A percentile compares a stretch with the other conserved stretches of the same genome.
Evolutionary conservation across 495 filamentous ascomycete species (phyloP).

Genomic region (Aspergillus baeticus): DNA sequence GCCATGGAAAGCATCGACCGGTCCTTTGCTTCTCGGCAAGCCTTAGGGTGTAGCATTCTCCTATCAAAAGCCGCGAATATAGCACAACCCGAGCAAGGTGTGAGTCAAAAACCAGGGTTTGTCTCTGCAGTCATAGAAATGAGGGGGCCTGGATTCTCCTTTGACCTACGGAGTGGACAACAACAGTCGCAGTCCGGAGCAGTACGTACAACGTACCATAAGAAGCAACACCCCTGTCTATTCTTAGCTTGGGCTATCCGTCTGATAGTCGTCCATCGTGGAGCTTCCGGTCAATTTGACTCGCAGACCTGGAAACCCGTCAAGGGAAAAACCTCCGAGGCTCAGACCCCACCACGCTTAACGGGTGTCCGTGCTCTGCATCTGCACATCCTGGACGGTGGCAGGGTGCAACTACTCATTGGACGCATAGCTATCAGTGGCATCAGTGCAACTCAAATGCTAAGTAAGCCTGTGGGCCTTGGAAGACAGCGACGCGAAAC

Average conservation of each 20-base stretch:
- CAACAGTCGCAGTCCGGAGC: background rate
- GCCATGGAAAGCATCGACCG: slow-evolving; percentile 3
- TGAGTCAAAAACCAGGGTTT: background rate
- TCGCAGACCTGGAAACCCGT: background rate
- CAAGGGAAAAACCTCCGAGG: slow-evolving; percentile 3
- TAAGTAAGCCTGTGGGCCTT: background rate
- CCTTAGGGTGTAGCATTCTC: background rate
- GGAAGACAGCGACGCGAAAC: background rate
- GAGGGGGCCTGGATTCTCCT: background rate
- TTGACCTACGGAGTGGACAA: background rate
- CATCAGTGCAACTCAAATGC: background rate
- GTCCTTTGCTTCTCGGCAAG: slow-evolving; percentile 3
- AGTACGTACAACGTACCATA: too few species aligned
- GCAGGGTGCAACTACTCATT: background rate
- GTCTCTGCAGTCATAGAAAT: background rate
- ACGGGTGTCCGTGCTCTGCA: slow-evolving; percentile 3
- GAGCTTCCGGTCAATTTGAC: background rate
- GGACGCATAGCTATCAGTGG: background rate
- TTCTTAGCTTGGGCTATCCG: background rate
- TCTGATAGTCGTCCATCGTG: background rate
- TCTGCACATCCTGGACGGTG: slow-evolving; percentile 1
- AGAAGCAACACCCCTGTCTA: background rate
- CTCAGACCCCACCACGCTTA: slow-evolving; percentile 1
- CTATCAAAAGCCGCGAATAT: background rate
- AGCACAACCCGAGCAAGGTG: background rate